A percentile compares a stretch with the other conserved stretches of the same genome.
These are phyloP conservation scores for Eragrostis tef DNA, from an alignment of 202 grass and related monocot genomes.

Conservation along the genomic window DNA sequence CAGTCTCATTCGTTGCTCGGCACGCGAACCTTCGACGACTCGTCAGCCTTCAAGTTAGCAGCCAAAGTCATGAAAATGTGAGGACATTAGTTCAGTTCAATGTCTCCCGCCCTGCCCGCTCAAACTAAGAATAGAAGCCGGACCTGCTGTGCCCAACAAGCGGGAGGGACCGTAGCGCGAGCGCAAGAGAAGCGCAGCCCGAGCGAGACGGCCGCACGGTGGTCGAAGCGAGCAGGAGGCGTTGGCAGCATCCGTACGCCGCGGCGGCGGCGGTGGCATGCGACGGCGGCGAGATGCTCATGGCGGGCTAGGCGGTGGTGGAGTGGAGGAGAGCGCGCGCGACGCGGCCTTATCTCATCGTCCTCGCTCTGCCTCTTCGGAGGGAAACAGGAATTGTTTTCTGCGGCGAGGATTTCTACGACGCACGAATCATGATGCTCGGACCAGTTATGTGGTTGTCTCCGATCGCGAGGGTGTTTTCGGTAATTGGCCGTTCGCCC, in stretches of 20 bases:
- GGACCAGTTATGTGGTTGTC: neutral
- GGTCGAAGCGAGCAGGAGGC: constrained; percentile 43
- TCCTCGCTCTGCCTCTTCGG: neutral
- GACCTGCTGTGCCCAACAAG: constrained; percentile 38
- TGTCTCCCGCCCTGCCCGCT: neutral
- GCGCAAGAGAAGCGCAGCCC: neutral
- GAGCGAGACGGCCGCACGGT: constrained; percentile 15
- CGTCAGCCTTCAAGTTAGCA: constrained; percentile 39
- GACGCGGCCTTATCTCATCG: constrained; percentile 52
- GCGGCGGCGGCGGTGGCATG: neutral
- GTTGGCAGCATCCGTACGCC: constrained; percentile 48
- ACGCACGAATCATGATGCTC: constrained; percentile 24
- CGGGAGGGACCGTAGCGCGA: constrained; percentile 37
- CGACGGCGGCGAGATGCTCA: constrained; percentile 45
- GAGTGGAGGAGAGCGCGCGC: constrained; percentile 41
- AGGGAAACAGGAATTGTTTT: constrained; percentile 38
- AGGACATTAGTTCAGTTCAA: neutral
- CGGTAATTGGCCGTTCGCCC: neutral
- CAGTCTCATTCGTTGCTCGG: constrained; percentile 63
- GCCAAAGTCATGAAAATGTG: neutral
- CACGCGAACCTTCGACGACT: constrained; percentile 48
- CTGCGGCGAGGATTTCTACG: constrained; percentile 11
- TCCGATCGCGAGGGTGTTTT: neutral
- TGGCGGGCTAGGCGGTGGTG: constrained; percentile 39
- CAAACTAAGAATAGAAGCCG: constrained; percentile 30